These are phyloP conservation scores for Salix exigua DNA, from an alignment of 345 rosid species.

Conservation along the genomic window DNA sequence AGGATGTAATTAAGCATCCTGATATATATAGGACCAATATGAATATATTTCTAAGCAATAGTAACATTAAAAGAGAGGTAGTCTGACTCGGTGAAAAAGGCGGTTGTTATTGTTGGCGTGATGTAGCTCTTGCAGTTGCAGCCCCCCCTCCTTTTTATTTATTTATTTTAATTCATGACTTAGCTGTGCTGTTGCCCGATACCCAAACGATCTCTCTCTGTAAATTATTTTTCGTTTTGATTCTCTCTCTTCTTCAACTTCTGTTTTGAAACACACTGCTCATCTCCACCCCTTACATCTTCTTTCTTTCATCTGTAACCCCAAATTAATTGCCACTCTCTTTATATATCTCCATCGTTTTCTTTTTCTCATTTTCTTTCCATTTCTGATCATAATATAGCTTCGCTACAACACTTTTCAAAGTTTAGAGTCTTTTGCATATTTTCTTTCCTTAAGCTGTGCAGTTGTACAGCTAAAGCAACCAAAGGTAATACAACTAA, in stretches of 20 bases:
- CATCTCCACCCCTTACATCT: neutral
- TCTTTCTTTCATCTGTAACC: neutral
- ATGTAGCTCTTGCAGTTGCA: neutral
- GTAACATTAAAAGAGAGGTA: neutral
- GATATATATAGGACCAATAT: neutral
- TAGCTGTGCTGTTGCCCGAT: neutral
- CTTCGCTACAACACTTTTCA: neutral
- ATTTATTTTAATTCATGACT: neutral
- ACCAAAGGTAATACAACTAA: neutral
- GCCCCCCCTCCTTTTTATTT: neutral
- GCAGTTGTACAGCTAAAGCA: conserved; percentile 28
- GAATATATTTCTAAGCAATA: neutral
- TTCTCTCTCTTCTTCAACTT: neutral
- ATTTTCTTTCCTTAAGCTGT: neutral
- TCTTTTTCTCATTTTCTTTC: neutral
- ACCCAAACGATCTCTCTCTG: neutral
- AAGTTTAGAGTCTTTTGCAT: neutral
- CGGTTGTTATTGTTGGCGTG: neutral
- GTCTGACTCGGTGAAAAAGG: neutral
- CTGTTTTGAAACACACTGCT: neutral
- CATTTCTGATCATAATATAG: neutral
- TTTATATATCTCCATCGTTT: neutral
- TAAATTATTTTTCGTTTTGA: conserved; percentile 8
- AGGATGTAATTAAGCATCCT: neutral
- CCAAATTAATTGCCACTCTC: neutral